These are phyloP conservation scores for Bisporella sp. DNA, from an alignment of 2,329 filamentous ascomycete species.

Conservation along the genomic window DNA sequence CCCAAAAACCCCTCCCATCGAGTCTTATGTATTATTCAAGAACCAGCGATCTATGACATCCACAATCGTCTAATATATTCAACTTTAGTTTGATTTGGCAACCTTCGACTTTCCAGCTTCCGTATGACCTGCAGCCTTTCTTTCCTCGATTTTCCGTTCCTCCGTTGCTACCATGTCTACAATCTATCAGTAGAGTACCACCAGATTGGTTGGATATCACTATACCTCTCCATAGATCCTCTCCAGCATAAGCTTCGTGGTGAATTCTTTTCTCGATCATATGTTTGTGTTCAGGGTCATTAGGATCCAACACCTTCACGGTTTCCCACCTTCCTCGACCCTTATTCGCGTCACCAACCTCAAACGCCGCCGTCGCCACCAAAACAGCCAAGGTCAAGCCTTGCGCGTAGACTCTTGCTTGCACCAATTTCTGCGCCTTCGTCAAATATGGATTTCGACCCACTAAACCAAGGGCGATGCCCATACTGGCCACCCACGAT, in stretches of 20 bases:
- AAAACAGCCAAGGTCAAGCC: conserved; percentile 63
- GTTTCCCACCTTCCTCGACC: conserved; percentile 80
- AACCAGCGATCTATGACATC: no score
- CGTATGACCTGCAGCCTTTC: background rate
- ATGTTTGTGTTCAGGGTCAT: conserved; percentile 76
- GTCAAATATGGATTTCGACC: conserved; percentile 56
- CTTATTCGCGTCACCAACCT: conserved; percentile 67
- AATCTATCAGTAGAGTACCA: background rate
- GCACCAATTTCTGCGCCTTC: conserved; percentile 62
- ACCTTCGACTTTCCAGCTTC: background rate
- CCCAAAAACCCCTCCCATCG: no score
- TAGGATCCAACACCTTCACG: conserved; percentile 69
- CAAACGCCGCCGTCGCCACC: conserved; percentile 60
- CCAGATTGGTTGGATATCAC: conserved; percentile 11
- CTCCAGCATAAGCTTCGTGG: conserved; percentile 78
- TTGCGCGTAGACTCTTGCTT: conserved; percentile 71
- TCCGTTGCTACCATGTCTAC: conserved; percentile 80
- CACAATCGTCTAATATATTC: no score
- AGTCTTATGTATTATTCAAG: no score
- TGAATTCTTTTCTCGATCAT: conserved; percentile 82
- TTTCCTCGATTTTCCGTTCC: conserved; percentile 50
- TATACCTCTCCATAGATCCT: conserved; percentile 88
- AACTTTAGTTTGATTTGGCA: background rate
- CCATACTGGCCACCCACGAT: conserved; percentile 61
- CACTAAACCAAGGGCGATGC: conserved; percentile 54